Conservation (phyloP, 495 filamentous ascomycete species). For the Xylaria cubensis region DNA sequence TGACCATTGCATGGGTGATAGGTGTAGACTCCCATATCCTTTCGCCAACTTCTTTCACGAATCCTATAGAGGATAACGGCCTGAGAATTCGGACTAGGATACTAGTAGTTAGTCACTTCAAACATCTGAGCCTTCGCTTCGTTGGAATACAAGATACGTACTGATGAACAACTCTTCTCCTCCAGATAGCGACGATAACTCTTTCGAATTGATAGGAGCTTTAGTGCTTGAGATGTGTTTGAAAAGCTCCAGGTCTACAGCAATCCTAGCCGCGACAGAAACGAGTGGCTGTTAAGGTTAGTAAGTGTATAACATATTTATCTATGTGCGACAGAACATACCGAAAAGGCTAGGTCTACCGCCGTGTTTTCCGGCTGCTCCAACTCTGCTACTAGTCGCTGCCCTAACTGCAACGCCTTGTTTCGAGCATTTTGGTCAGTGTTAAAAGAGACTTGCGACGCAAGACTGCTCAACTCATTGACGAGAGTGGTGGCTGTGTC, state of each 20-base stretch:
- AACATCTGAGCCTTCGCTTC: not conserved
- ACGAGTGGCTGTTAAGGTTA: slow-evolving; percentile 26
- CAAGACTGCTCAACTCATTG: no score
- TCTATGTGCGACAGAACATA: slow-evolving; percentile 23
- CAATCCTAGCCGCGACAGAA: slow-evolving; percentile 26
- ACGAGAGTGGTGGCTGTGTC: no score
- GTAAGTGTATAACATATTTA: not conserved
- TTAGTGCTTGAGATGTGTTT: slow-evolving; percentile 22
- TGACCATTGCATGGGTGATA: slow-evolving; percentile 29
- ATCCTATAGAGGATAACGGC: slow-evolving; percentile 19
- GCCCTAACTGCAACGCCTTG: slow-evolving; percentile 12
- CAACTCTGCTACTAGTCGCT: slow-evolving; percentile 25
- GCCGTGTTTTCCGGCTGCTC: slow-evolving; percentile 34
- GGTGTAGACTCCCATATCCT: slow-evolving; percentile 29
- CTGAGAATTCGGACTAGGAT: slow-evolving; percentile 29
- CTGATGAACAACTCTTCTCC: slow-evolving; percentile 35
- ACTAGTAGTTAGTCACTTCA: not conserved
- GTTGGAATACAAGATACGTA: slow-evolving; percentile 1
- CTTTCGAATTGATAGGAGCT: slow-evolving; percentile 18
- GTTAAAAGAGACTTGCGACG: no score
- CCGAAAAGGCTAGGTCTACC: slow-evolving; percentile 28
- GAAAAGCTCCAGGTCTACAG: slow-evolving; percentile 32
- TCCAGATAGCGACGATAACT: slow-evolving; percentile 31
- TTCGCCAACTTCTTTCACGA: slow-evolving; percentile 32
- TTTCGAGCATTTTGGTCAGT: no score